These are phyloP conservation scores for Fusarium subtropicale DNA, from an alignment of 2,329 filamentous ascomycete genomes.

Conservation along the genomic window DNA sequence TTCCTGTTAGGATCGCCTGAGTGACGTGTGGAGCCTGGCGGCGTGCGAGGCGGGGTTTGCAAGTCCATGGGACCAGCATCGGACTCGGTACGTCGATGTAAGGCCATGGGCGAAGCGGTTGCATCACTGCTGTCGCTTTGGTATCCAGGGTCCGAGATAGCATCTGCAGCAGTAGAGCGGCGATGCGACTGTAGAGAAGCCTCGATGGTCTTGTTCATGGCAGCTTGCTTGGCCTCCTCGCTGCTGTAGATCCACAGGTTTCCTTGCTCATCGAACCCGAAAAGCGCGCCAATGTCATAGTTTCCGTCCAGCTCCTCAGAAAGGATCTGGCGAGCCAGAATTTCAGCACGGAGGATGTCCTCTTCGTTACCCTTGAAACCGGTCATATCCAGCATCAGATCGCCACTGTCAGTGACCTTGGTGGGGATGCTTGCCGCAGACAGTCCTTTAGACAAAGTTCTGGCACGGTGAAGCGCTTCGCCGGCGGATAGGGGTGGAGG, in stretches of 20 bases:
- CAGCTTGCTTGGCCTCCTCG: slow-evolving; percentile 92
- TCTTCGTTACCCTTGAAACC: slow-evolving; percentile 96
- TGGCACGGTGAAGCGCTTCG: slow-evolving; percentile 85
- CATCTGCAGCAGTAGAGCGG: slow-evolving; percentile 75
- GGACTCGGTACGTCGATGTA: slow-evolving; percentile 75
- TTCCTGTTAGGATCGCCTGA: slow-evolving; percentile 80
- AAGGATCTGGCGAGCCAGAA: slow-evolving; percentile 92
- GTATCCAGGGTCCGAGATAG: slow-evolving; percentile 92
- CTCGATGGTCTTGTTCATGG: slow-evolving; percentile 73
- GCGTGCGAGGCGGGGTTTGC: slow-evolving; percentile 75
- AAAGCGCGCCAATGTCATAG: slow-evolving; percentile 95
- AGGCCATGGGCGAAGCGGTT: slow-evolving; percentile 60
- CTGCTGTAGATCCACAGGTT: slow-evolving; percentile 99
- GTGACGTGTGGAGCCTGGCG: slow-evolving; percentile 70
- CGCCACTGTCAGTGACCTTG: slow-evolving; percentile 89
- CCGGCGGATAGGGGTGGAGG: slow-evolving; percentile 77
- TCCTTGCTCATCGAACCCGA: slow-evolving; percentile 93
- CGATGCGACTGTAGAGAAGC: slow-evolving; percentile 60
- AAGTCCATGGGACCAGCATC: slow-evolving; percentile 67
- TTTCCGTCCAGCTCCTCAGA: slow-evolving; percentile 93
- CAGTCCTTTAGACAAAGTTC: slow-evolving; percentile 86
- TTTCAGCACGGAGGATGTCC: slow-evolving; percentile 89
- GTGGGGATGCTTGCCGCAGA: slow-evolving; percentile 92
- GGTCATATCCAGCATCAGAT: slow-evolving; percentile 98
- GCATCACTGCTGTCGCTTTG: slow-evolving; percentile 85